These are phyloP conservation scores for Dichomitus squalens DNA, from an alignment of 1,284 basidiomycete genomes.

Conservation along the genomic window DNA sequence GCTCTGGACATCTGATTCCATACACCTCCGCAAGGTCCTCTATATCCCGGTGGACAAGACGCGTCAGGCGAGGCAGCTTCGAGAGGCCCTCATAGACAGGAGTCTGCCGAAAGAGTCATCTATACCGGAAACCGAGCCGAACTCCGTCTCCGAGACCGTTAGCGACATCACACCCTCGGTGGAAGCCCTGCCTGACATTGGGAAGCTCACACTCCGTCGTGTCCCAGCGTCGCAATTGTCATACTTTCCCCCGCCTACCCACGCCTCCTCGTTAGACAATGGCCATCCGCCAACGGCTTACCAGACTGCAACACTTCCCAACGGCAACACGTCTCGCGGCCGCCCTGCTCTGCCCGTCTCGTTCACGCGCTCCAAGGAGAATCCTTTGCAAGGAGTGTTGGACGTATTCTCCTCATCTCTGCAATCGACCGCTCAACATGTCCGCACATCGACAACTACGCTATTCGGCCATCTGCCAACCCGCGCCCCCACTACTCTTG, in stretches of 20 bases:
- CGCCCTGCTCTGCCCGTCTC: conserved; percentile 8
- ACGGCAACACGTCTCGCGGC: neutral
- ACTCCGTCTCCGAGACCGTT: neutral
- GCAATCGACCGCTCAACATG: conserved; percentile 14
- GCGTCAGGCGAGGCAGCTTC: conserved; percentile 33
- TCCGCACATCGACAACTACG: conserved; percentile 13
- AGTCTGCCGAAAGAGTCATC: neutral
- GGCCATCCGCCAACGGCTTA: neutral
- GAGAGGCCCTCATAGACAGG: conserved; percentile 11
- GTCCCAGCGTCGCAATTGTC: conserved; percentile 34
- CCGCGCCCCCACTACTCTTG: conserved; percentile 19
- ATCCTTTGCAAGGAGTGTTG: conserved; percentile 13
- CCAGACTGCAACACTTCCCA: conserved; percentile 8
- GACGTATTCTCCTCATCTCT: conserved; percentile 18
- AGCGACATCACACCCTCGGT: neutral
- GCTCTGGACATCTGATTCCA: conserved; percentile 87
- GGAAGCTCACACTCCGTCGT: conserved; percentile 28
- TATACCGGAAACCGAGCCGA: neutral
- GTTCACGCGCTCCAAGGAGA: conserved; percentile 12
- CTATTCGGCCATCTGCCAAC: conserved; percentile 26
- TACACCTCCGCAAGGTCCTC: conserved; percentile 82
- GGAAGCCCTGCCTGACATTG: neutral
- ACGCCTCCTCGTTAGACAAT: conserved; percentile 6
- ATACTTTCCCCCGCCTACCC: conserved; percentile 32
- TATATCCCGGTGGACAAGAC: conserved; percentile 70